phyloP scores from a whole-genome alignment of 106 monocot species.

The Allium cepa region DNA sequence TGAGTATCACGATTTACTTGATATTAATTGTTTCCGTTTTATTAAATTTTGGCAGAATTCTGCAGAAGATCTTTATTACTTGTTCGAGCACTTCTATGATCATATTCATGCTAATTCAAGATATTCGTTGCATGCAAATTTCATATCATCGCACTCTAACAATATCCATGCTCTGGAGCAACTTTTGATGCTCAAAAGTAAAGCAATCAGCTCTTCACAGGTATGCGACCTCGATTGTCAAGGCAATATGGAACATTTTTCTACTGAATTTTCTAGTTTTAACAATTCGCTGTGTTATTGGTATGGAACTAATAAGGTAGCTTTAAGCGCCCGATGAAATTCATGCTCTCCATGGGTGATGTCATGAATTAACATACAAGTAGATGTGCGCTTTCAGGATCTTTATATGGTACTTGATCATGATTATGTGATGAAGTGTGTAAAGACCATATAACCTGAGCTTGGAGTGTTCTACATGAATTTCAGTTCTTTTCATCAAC shows the following conservation, averaged over 20 bases:
- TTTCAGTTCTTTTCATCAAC: too few species aligned
- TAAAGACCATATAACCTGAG: too few species aligned
- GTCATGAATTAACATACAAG: too few species aligned
- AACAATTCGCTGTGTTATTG: too few species aligned
- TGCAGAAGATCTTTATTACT: conserved; percentile 73
- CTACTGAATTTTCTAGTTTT: neutral
- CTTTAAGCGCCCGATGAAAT: too few species aligned
- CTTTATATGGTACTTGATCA: too few species aligned
- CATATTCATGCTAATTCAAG: conserved; percentile 83
- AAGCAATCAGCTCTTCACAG: conserved; percentile 63
- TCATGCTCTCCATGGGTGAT: too few species aligned
- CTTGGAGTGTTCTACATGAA: too few species aligned
- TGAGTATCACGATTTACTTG: neutral
- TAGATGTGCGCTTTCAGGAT: too few species aligned
- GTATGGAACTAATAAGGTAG: too few species aligned
- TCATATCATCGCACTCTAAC: conserved; percentile 93
- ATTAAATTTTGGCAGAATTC: conserved; percentile 57
- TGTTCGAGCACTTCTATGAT: conserved; percentile 84
- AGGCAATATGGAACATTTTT: neutral
- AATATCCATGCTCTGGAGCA: conserved; percentile 81
- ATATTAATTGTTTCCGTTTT: neutral
- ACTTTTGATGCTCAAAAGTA: conserved; percentile 54
- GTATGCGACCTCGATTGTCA: conserved; percentile 26
- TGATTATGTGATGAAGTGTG: too few species aligned
- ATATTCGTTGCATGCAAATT: conserved; percentile 73